A percentile compares a stretch with the other conserved stretches of the same genome.
Conservation (phyloP, 2,329 filamentous ascomycete genomes). For the Colletotrichum sp. region DNA sequence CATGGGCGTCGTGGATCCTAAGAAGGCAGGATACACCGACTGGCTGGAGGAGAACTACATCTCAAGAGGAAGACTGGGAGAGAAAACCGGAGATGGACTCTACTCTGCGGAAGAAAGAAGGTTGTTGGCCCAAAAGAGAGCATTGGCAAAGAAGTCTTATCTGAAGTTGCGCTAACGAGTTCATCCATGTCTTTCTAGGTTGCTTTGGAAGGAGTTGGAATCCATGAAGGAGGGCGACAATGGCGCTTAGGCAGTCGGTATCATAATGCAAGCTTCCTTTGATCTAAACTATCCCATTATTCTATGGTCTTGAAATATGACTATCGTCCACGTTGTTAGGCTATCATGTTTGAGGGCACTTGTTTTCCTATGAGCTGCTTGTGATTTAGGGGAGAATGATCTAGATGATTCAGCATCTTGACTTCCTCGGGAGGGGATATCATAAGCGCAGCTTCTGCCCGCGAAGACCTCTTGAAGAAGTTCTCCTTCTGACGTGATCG, state of each 20-base stretch:
- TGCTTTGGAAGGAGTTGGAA: background rate
- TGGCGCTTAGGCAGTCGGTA: background rate
- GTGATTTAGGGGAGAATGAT: background rate
- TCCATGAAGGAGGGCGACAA: background rate
- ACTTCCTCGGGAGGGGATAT: background rate
- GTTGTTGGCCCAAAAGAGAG: conserved; percentile 24
- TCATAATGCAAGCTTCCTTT: background rate
- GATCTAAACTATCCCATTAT: background rate
- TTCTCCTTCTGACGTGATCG: background rate
- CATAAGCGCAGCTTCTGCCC: background rate
- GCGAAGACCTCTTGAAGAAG: background rate
- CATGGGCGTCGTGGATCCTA: conserved; percentile 14
- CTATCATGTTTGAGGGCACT: background rate
- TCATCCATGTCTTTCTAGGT: background rate
- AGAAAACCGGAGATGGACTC: conserved; percentile 33
- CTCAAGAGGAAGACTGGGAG: conserved; percentile 28
- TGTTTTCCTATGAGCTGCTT: background rate
- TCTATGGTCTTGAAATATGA: background rate
- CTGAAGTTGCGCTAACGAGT: background rate
- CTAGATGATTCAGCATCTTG: background rate
- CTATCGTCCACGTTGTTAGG: background rate
- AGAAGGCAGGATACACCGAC: conserved; percentile 8
- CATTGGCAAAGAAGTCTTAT: background rate
- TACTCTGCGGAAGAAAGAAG: conserved; percentile 28
- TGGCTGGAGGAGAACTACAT: conserved; percentile 33